Base-by-base conservation (phyloP, 2,329 filamentous ascomycete genomes). In the Diaporthe sp. region DNA sequence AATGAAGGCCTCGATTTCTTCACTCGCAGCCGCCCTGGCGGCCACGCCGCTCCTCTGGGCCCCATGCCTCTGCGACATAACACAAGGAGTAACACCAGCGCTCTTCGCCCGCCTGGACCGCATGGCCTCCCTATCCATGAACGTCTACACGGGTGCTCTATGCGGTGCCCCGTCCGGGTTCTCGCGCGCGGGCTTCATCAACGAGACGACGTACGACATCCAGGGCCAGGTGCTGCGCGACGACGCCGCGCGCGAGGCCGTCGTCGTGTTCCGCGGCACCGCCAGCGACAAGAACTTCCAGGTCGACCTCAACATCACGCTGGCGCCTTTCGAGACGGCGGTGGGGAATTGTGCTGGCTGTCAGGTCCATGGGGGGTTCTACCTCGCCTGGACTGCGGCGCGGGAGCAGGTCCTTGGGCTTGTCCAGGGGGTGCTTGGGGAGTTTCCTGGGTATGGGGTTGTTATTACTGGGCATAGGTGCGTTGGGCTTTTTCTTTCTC, bases 241-340 rank as follows among this genome's bases (percentile, higher is more conserved):
- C 46, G 65, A 68, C 46, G 46, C 65, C 12, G 46, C 65, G 22
- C 65, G 65, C 65, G 65, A 53, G 46, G 65, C 44, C 22, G 65
- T 68, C 22, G 65, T 53, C 46, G 65, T 68, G 22, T 68, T 68
- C 65, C 65, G 65, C 65, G 46, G 65, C 13, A 68, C 65, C 31
- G 65, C 65, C 3, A 53, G 44, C 65, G 31, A 68, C 13, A 53
- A 39, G 22, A 68, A 68, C 46, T 39, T 68, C 46, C 46, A 68
- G 46, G 65, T 68, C 46, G 65, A 68, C 34, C 22, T 68, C 22
- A 53, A 68, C 15, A 7, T 68, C 65, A 68, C 65, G 46, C 46
- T 68, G 31, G 65, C 65, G 34, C 65, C 65, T n/a, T 68, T 68
- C 15, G 65, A 68, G 65, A 53, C 31, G 17, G 62, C 46, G 7